These are phyloP conservation scores for Penicillium verrucosum DNA, from an alignment of 2,329 filamentous ascomycete species.

Conservation along the genomic window DNA sequence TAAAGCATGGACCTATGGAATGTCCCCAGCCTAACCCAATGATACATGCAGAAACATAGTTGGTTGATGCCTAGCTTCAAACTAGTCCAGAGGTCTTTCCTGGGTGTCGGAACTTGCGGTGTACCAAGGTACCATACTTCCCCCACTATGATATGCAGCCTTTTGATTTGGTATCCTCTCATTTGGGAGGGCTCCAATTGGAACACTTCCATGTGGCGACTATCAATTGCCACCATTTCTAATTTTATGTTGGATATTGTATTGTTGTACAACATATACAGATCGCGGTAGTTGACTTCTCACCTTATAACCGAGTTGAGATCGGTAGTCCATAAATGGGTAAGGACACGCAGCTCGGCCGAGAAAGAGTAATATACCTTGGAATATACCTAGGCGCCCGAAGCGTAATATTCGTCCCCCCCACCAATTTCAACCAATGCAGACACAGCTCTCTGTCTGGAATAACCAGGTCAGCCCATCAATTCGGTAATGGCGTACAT, in stretches of 20 bases:
- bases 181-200: not conserved
- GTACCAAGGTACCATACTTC: not conserved
- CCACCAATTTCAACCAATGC: not conserved
- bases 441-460: not conserved
- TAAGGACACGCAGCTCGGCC: not conserved
- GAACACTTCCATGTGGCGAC: not conserved
- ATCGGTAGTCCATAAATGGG: not conserved
- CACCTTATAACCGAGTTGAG: not conserved
- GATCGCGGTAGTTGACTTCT: not conserved
- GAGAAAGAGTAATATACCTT: not conserved
- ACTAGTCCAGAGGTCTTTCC: not conserved
- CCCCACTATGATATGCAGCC: not conserved
- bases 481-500: not conserved
- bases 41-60: not conserved
- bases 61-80: not conserved
- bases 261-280: too few relatives aligned
- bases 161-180: not conserved
- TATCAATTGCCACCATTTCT: not conserved
- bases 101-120: not conserved
- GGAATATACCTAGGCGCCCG: not conserved
- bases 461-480: not conserved
- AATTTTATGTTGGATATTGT: not conserved
- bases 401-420: not conserved
- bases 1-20: not conserved
- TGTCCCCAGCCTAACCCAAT: not conserved